Percentiles rank a stretch among this genome's conserved stretches.
Conservation (phyloP, 495 filamentous ascomycete genomes). For the Thozetella sp. region DNA sequence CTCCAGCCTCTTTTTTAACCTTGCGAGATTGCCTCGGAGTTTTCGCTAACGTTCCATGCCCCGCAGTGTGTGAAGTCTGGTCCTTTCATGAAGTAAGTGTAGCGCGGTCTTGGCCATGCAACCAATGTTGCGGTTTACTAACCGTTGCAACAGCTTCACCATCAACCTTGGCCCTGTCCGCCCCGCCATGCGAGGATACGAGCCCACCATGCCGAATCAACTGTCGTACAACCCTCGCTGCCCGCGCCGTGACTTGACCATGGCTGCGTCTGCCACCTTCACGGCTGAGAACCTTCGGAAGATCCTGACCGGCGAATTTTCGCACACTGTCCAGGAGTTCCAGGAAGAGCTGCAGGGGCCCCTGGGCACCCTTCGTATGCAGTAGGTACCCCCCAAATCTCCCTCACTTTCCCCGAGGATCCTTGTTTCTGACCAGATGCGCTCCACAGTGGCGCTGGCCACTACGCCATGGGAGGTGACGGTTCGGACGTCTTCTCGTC, state of each 20-base stretch:
- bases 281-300: slow-evolving; percentile 54
- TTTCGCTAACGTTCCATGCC: neutral
- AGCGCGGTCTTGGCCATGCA: neutral
- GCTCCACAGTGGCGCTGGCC: slow-evolving; percentile 61
- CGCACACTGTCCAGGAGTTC: slow-evolving; percentile 32
- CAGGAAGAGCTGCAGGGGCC: neutral
- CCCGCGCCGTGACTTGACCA: slow-evolving; percentile 16
- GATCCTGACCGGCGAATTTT: slow-evolving; percentile 49
- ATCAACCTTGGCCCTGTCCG: slow-evolving; percentile 56
- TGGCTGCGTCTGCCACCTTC: slow-evolving; percentile 6
- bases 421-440: slow-evolving; percentile 5
- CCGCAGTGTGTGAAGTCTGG: slow-evolving; percentile 55
- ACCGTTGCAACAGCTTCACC: slow-evolving; percentile 30
- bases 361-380: neutral
- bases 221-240: neutral
- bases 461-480: slow-evolving; percentile 39
- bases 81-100: slow-evolving; percentile 42
- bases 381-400: neutral
- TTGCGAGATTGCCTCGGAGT: neutral
- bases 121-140: neutral
- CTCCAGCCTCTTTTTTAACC: neutral
- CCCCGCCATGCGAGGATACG: slow-evolving; percentile 22
- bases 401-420: slow-evolving; percentile 28
- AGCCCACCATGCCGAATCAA: neutral
- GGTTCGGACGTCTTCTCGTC: slow-evolving; percentile 57